Conservation (phyloP, 2,329 filamentous ascomycete genomes). For the Pseudodiploospora longispora region DNA sequence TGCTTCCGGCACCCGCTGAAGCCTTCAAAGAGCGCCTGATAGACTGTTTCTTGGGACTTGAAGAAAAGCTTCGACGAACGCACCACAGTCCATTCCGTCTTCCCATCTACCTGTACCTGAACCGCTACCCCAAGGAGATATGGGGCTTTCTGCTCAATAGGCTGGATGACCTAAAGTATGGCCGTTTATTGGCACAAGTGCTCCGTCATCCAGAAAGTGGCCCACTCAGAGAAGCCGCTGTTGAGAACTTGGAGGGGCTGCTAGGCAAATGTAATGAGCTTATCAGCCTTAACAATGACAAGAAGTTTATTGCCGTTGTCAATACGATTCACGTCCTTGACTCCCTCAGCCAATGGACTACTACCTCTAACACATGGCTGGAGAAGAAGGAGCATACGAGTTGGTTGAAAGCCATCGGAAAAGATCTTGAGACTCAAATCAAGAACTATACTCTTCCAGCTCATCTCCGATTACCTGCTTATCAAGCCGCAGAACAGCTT, state of each 20-base stretch:
- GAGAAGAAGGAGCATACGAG: slow-evolving; percentile 52
- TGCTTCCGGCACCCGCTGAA: slow-evolving; percentile 84
- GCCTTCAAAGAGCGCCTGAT: slow-evolving; percentile 87
- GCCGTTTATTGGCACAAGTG: slow-evolving; percentile 84
- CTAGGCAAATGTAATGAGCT: slow-evolving; percentile 59
- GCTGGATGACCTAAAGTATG: slow-evolving; percentile 78
- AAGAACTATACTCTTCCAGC: slow-evolving; percentile 61
- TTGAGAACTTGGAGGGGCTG: slow-evolving; percentile 64
- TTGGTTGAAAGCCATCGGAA: slow-evolving; percentile 60
- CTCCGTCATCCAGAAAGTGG: slow-evolving; percentile 68
- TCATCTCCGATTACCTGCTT: slow-evolving; percentile 70
- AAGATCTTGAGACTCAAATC: slow-evolving; percentile 69
- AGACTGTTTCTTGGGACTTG: slow-evolving; percentile 81
- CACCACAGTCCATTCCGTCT: slow-evolving; percentile 85
- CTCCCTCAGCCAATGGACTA: slow-evolving; percentile 61
- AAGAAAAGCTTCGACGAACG: slow-evolving; percentile 76
- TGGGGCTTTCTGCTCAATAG: slow-evolving; percentile 73
- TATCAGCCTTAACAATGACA: slow-evolving; percentile 59
- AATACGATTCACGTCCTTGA: slow-evolving; percentile 83
- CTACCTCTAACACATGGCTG: slow-evolving; percentile 60
- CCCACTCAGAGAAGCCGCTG: slow-evolving; percentile 65
- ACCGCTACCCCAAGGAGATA: slow-evolving; percentile 82
- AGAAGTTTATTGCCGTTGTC: slow-evolving; percentile 60
- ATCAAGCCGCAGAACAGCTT: slow-evolving; percentile 82
- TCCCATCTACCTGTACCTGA: slow-evolving; percentile 87